Evolutionary conservation across 73 alveolate species (phyloP), one percentile per base, ranked within the genome.

Genomic region (Paramecium biaurelia): DNA sequence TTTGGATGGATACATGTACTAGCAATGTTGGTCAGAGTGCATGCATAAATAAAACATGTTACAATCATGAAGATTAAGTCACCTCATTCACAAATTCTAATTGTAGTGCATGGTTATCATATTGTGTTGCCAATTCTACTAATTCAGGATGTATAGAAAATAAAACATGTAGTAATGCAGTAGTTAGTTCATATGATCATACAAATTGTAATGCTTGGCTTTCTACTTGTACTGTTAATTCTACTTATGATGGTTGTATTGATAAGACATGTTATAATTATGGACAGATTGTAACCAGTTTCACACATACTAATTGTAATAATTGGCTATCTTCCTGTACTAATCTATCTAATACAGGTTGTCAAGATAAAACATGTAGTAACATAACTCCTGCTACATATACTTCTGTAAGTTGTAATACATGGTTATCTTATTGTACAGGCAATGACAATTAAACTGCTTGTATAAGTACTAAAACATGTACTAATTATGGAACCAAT

Each of bases 1-100:
- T 26, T 38, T 79, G 90, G 90, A 30, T 79, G 74, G 20, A 32
- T 79, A 18, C 90, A 24, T 79, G 90, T 24, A 63, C 84, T 5
- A 63, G 49, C 23, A 63, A 63, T 63, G 20, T 30, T 2, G 47
- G 10, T 63, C 12, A 63, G 26, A 30, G 9, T 12, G 41, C 26
- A 30, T 63, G 84, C 6, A 26, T 63, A 26, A 63, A n/a, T 63
- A 63, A 32, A 32, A 63, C 84, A 9, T 63, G 84, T 63, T 63
- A 63, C 12, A 63, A 63, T 63, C 84, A 63, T 24, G 84, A 49
- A 9, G 84, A 63, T 24, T 63, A 63, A 32, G 84, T 63, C 10
- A 63, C 84, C 1, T 2, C 21, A 37, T 74, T 37, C 15, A 37
- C 56, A 0, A 41, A 74, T 74, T 41, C 68, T 7, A 74, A 37